Evolutionary conservation across 352 stramenopile species (phyloP), one percentile per base, ranked within the genome.

Genomic region (Globisporangium viniferum): DNA sequence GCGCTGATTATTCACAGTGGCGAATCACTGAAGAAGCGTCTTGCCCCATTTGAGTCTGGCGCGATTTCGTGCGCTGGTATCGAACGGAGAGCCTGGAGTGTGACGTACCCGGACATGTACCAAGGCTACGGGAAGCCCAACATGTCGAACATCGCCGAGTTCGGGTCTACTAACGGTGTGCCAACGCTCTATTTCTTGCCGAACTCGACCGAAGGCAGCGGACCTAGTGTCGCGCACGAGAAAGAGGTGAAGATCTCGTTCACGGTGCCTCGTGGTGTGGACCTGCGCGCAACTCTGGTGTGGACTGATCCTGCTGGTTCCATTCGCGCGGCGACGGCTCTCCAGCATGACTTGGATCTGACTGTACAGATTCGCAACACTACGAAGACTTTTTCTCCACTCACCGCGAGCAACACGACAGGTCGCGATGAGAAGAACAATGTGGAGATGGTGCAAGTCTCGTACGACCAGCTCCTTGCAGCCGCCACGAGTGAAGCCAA

Each of bases 91-190:
- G 77, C 81, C 31, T 78, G 59, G 29, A 63, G 60, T 3, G 67
- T 94, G 24, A 64, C 58, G 20, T 94, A 86, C 60, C 87, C 87
- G n/a, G 86, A 92, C 59, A 64, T 89, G 14, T 93, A 89, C 55
- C 87, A 94, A 59, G 87, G 87, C 20, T 94, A 94, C 65, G 87
- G 87, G 27, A 90, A 92, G 57, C 87, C 87, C 3, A 91, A 94
- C 71, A 78, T 94, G 59, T 86, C 77, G 53, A 94, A 90, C 60
- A 86, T 94, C 55, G 82, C 82, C 5, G 80, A 91, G 44, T 90
- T 91, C 36, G 53, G 59, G 51, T 67, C 62, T 1, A 62, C 63
- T 15, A 69, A 59, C 54, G 53, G 68, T 24, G 75, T 73, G 27
- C 70, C 65, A 20, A 79, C 80, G 51, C 68, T 93, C 1, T 91